A percentile compares a stretch with the other conserved stretches of the same genome.
Conservation (phyloP, 1,284 basidiomycete genomes). For the Peniophora sp. region DNA sequence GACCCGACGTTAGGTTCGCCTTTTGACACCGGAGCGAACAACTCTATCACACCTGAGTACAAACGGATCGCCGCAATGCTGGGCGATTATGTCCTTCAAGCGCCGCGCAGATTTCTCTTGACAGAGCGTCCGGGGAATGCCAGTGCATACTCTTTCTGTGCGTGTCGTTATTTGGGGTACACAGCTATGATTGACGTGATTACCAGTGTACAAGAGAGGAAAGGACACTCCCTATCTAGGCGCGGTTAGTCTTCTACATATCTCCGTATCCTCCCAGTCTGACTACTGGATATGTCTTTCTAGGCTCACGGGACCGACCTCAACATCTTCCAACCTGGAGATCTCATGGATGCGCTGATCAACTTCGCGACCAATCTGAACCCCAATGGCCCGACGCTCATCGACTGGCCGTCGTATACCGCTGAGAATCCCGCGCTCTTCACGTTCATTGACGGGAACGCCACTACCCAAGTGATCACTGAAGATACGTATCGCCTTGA, state of each 20-base stretch:
- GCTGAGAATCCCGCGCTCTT: conserved; percentile 13
- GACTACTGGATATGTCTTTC: background rate
- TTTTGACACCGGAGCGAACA: conserved; percentile 17
- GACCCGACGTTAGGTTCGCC: conserved; percentile 16
- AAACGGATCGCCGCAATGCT: conserved; percentile 21
- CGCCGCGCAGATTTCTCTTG: conserved; percentile 10
- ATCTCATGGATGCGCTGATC: conserved; percentile 16
- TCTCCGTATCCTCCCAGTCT: background rate
- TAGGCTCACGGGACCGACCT: conserved; percentile 11
- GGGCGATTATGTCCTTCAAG: conserved; percentile 19
- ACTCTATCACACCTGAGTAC: conserved; percentile 13
- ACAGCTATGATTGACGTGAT: background rate
- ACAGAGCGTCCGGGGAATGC: conserved; percentile 5
- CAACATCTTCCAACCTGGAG: conserved; percentile 9
- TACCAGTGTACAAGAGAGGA: background rate
- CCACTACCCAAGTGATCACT: conserved; percentile 15
- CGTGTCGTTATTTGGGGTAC: background rate
- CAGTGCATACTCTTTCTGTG: conserved; percentile 11
- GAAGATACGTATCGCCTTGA: conserved; percentile 23
- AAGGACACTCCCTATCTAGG: background rate
- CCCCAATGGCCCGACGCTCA: conserved; percentile 13
- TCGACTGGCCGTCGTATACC: conserved; percentile 13
- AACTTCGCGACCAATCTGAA: conserved; percentile 17
- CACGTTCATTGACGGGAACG: conserved; percentile 16
- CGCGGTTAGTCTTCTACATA: background rate